These are phyloP conservation scores for Marchantia paleacea DNA, from an alignment of 225 moss, liverwort and hornwort genomes.

Conservation along the genomic window DNA sequence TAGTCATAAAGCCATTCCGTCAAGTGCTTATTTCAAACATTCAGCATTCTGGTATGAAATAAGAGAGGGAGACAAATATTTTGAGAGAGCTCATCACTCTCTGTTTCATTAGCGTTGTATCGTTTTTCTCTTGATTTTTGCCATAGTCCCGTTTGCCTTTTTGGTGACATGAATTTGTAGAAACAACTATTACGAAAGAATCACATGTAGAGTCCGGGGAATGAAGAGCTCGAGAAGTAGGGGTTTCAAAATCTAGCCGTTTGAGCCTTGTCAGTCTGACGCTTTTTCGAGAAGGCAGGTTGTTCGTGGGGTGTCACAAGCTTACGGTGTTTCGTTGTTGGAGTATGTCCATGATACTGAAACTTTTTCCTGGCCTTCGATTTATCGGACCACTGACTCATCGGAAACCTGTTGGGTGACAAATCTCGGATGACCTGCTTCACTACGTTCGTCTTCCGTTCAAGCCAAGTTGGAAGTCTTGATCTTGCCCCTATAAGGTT, in stretches of 20 bases:
- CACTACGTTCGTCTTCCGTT: slow-evolving; percentile 34
- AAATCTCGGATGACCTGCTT: slow-evolving; percentile 44
- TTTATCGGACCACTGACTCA: slow-evolving; percentile 26
- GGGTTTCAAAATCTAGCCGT: slow-evolving; percentile 12
- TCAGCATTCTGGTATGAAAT: too few species aligned
- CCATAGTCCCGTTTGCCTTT: too few species aligned
- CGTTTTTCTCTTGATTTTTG: too few species aligned
- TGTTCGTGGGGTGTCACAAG: not conserved
- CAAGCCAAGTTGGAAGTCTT: slow-evolving; percentile 41
- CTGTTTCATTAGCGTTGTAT: too few species aligned
- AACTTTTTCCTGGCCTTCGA: slow-evolving; percentile 8
- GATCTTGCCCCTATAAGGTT: slow-evolving; percentile 28
- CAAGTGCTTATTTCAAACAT: too few species aligned
- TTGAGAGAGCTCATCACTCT: too few species aligned
- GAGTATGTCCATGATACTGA: slow-evolving; percentile 21
- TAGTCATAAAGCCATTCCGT: too few species aligned
- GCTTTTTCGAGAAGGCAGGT: not conserved
- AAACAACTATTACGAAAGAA: too few species aligned
- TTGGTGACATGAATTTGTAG: too few species aligned
- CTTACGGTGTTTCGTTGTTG: slow-evolving; percentile 21
- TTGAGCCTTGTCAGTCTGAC: not conserved
- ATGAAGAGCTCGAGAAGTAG: too few species aligned
- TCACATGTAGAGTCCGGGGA: too few species aligned
- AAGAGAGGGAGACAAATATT: too few species aligned
- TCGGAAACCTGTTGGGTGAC: slow-evolving; percentile 31